phyloP scores from a whole-genome alignment of 768 basidiomycete genomes.

The Nevesoporus exiguus region DNA sequence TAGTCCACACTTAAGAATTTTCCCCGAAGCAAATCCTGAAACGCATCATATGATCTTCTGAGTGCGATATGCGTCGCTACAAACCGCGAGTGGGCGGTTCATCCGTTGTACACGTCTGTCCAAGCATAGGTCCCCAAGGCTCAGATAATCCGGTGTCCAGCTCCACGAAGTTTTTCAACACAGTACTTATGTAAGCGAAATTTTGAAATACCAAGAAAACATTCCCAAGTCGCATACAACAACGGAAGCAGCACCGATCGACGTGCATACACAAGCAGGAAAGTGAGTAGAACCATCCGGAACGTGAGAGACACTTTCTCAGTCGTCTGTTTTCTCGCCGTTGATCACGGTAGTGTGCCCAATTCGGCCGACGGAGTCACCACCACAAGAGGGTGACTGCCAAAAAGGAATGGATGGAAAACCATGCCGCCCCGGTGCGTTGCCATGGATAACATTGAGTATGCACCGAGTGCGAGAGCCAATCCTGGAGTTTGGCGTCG shows the following conservation, averaged over 20 bases:
- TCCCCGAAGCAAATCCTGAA: not conserved
- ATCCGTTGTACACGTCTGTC: too few relatives aligned
- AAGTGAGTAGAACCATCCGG: not conserved
- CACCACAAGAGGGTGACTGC: constrained; percentile 31
- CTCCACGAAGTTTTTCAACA: constrained; percentile 8
- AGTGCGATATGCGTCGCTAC: too few relatives aligned
- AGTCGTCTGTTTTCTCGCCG: constrained; percentile 28
- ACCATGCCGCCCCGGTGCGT: constrained; percentile 36
- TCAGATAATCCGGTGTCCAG: too few relatives aligned
- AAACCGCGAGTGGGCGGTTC: too few relatives aligned
- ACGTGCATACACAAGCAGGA: constrained; percentile 7
- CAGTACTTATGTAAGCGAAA: not conserved
- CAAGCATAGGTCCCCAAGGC: too few relatives aligned
- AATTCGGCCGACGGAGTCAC: constrained; percentile 34
- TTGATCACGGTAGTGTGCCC: constrained; percentile 36
- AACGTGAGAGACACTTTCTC: constrained; percentile 1
- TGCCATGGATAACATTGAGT: constrained; percentile 41
- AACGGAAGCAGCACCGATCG: constrained; percentile 5
- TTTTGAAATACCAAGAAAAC: not conserved
- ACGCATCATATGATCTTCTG: too few relatives aligned
- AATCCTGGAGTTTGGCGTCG: constrained; percentile 22
- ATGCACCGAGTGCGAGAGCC: constrained; percentile 20
- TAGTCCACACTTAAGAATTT: too few relatives aligned
- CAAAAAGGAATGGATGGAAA: constrained; percentile 41
- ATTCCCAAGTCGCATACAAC: constrained; percentile 1